Base-by-base conservation (phyloP, 192 early-diverging fungal species). In the Podila horticola region DNA sequence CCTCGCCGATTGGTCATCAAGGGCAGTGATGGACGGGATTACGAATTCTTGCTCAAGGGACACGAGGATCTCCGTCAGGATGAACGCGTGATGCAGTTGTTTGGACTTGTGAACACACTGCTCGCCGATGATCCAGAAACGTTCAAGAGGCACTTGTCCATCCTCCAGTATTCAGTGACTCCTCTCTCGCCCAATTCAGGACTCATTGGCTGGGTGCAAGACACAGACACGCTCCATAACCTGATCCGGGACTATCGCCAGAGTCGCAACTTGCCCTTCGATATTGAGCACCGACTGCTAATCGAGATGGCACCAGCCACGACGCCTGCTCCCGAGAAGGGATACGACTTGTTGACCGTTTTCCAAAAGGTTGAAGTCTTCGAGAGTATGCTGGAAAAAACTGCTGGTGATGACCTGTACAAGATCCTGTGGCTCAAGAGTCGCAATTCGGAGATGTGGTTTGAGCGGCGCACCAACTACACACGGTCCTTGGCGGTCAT, bases 1-100 rank as follows among this genome's bases (percentile, higher is more conserved):
- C 98, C 98, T 10, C 90, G 98, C 58, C 85, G 89, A 29, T 69
- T 99, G 61, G 89, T 87, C 12, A 91, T 99, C 48, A 85, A 84
- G 24, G 97, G 97, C 20, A 93, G 88, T 64, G 96, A 98, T 74
- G 97, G 98, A 12, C 87, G 89, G 33, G 92, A 94, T 11, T 97
- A 98, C 72, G 91, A 90, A 76, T 99, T 90, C 69, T 79, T 98
- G 48, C 88, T 99, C 41, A 99, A 99, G 87, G 98, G 95, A 50
- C 96, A 97, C 67, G 98, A 99, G 83, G 98, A 99, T 88, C 81
- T 99, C 41, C 91, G 97, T 38, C 97, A 98, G 82, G 98, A 99
- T 77, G 98, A 99, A 84, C 92, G 98, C 48, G 97, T 96, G 11
- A 99, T 99, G 97, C 97, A 99, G 79, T 74, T 98, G 34, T 99